Conservation (phyloP, 148 eudicot species). For the Camellia japonica region DNA sequence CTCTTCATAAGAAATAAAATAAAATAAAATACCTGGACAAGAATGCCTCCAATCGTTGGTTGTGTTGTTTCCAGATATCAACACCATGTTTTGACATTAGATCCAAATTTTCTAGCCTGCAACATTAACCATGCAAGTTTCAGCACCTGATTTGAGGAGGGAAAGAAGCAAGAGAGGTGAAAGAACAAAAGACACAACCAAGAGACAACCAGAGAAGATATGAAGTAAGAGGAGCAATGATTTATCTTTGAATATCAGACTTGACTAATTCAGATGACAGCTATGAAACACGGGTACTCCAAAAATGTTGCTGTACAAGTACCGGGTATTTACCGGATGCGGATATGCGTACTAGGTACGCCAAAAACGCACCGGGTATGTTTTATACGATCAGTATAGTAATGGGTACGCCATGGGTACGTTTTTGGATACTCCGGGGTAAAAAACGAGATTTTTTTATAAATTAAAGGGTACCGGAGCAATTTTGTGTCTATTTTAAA, state of each 20-base stretch:
- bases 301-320: too few species aligned
- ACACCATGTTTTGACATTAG: slow-evolving; percentile 79
- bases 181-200: not conserved
- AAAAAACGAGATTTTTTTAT: too few species aligned
- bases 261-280: not conserved
- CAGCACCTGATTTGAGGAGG: not conserved
- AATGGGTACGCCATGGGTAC: too few species aligned
- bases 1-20: not conserved
- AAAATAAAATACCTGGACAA: slow-evolving; percentile 48
- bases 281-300: too few species aligned
- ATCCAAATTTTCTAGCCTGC: slow-evolving; percentile 89
- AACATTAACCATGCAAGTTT: not conserved
- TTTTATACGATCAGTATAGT: too few species aligned
- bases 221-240: not conserved
- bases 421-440: too few species aligned
- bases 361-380: too few species aligned
- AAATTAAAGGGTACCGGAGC: too few species aligned
- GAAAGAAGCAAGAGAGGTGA: not conserved
- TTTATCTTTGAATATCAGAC: not conserved
- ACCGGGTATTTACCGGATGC: too few species aligned
- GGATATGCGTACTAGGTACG: too few species aligned
- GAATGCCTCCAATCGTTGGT: slow-evolving; percentile 75
- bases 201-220: not conserved
- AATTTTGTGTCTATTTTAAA: too few species aligned
- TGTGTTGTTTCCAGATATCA: slow-evolving; percentile 83